These are phyloP conservation scores for Bipolaris zeicola DNA, from an alignment of 2,329 filamentous ascomycete genomes.

Conservation along the genomic window DNA sequence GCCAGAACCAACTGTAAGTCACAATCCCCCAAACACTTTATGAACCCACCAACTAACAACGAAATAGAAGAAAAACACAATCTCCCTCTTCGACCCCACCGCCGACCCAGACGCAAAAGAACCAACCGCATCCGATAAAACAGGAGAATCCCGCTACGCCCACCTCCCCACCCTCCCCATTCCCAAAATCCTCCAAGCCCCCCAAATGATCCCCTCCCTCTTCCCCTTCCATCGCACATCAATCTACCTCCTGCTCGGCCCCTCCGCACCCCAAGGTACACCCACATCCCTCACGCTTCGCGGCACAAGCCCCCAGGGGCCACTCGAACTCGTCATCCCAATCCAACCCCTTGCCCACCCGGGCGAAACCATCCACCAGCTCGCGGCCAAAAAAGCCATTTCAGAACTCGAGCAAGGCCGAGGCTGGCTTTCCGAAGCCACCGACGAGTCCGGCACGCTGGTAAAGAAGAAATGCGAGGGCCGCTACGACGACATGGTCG, in stretches of 20 bases:
- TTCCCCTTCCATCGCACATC: slow-evolving; percentile 70
- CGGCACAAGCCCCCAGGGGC: slow-evolving; percentile 62
- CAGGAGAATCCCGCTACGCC: slow-evolving; percentile 50
- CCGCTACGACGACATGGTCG: slow-evolving; percentile 64
- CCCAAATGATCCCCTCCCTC: slow-evolving; percentile 66
- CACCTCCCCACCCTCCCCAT: slow-evolving; percentile 59
- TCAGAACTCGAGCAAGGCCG: slow-evolving; percentile 72
- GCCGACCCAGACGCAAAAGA: slow-evolving; percentile 53
- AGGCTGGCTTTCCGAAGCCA: slow-evolving; percentile 61
- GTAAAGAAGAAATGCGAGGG: slow-evolving; percentile 53
- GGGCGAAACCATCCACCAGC: slow-evolving; percentile 68
- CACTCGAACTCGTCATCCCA: slow-evolving; percentile 68
- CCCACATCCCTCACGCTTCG: slow-evolving; percentile 64
- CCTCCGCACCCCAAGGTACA: slow-evolving; percentile 53
- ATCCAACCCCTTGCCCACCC: slow-evolving; percentile 56
- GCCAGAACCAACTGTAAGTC: slow-evolving; percentile 13
- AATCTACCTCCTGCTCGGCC: slow-evolving; percentile 68
- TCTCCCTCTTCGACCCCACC: slow-evolving; percentile 65
- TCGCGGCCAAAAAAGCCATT: slow-evolving; percentile 70
- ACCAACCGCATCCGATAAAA: slow-evolving; percentile 32
- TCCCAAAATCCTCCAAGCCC: slow-evolving; percentile 68
- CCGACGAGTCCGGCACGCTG: slow-evolving; percentile 46
- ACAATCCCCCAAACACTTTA: not conserved
- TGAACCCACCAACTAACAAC: not conserved
- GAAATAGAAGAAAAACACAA: slow-evolving; percentile 50